phyloP scores from a whole-genome alignment of 139 green algal species.

The Chlorella sp. region DNA sequence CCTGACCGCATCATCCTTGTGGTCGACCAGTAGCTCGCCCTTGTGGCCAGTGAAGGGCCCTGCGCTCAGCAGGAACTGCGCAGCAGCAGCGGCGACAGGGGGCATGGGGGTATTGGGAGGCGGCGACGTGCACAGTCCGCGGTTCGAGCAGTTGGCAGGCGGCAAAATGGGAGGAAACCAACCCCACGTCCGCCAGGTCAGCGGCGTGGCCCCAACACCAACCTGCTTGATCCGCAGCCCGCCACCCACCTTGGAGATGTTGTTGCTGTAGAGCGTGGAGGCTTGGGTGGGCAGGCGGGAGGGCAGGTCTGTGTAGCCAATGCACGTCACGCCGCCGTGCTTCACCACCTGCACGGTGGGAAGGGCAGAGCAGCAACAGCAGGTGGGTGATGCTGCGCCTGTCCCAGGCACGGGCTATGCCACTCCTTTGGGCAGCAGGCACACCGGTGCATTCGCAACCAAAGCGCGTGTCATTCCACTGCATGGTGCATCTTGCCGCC shows the following conservation, averaged over 20 bases:
- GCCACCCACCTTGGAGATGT: constrained; percentile 76
- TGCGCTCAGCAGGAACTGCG: constrained; percentile 76
- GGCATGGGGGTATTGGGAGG: neutral
- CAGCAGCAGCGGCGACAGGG: neutral
- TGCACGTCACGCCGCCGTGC: constrained; percentile 68
- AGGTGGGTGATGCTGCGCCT: no score
- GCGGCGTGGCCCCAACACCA: no score
- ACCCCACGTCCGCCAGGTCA: no score
- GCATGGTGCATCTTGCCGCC: no score
- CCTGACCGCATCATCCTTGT: constrained; percentile 80
- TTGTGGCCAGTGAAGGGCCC: constrained; percentile 84
- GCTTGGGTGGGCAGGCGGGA: constrained; percentile 82
- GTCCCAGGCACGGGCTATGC: no score
- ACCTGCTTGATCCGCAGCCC: neutral
- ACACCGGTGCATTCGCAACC: no score
- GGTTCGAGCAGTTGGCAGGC: no score
- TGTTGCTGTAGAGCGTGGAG: constrained; percentile 87
- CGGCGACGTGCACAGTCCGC: no score
- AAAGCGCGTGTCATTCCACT: no score
- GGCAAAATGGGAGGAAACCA: no score
- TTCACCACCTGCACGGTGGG: constrained; percentile 44
- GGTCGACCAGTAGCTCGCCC: constrained; percentile 77
- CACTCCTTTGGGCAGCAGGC: neutral
- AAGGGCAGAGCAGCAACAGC: no score
- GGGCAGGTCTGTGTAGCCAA: constrained; percentile 91